A percentile compares a stretch with the other conserved stretches of the same genome.
Evolutionary conservation across 2,329 filamentous ascomycete genomes (phyloP).

Genomic region (Gaeumannomyces sp.): DNA sequence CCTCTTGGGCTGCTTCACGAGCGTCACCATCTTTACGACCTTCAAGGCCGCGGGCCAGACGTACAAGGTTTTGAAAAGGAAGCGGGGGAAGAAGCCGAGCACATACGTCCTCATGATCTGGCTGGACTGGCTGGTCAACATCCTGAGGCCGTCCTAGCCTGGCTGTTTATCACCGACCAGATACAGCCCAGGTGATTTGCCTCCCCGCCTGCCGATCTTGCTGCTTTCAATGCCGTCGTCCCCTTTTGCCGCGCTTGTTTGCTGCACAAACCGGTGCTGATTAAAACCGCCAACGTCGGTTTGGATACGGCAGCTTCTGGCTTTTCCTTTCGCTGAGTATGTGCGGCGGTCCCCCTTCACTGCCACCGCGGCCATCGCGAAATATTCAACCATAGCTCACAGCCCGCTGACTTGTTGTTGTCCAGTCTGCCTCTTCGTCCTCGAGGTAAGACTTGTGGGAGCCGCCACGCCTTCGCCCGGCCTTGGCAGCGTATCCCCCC

Average conservation of each 20-base stretch:
- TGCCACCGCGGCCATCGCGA: too few species aligned
- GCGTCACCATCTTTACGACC: neutral
- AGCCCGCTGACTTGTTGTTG: neutral
- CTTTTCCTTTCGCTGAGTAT: slow-evolving; percentile 1
- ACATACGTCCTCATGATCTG: slow-evolving; percentile 1
- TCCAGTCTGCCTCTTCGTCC: slow-evolving; percentile 15
- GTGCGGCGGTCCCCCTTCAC: neutral
- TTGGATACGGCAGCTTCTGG: neutral
- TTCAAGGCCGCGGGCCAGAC: slow-evolving; percentile 3
- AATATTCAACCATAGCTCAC: neutral
- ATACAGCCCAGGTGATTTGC: neutral
- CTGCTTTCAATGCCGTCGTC: too few species aligned
- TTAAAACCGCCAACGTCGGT: neutral
- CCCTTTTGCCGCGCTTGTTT: neutral
- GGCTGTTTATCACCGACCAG: neutral
- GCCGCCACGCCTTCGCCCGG: too few species aligned
- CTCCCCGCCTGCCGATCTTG: too few species aligned
- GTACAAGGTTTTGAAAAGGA: neutral
- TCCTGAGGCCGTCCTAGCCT: neutral
- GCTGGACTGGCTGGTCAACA: slow-evolving; percentile 2
- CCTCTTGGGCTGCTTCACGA: slow-evolving; percentile 1
- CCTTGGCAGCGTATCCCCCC: too few species aligned
- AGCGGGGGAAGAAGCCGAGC: neutral
- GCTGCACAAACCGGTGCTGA: neutral
- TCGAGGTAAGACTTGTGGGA: too few species aligned